These are phyloP conservation scores for Leishmania braziliensis DNA, from an alignment of 208 protist species.

Conservation along the genomic window DNA sequence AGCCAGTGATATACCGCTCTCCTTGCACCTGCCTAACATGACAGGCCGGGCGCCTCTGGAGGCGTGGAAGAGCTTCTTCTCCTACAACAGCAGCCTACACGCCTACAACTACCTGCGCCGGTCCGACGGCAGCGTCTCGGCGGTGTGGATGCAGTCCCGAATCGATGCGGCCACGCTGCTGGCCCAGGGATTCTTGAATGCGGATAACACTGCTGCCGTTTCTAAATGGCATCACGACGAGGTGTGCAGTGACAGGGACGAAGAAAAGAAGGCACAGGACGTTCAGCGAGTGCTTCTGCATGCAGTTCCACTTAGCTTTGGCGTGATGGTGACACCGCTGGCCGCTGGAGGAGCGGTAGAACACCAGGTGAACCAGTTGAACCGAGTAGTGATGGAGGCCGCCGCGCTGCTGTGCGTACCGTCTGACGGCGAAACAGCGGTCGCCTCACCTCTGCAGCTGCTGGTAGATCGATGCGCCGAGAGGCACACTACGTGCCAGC, in stretches of 20 bases:
- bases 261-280: conserved; percentile 3
- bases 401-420: conserved; percentile 19
- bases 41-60: conserved; percentile 13
- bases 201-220: conserved; percentile 8
- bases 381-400: conserved; percentile 43
- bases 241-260: not conserved
- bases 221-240: not conserved
- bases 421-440: not conserved
- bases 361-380: conserved; percentile 37
- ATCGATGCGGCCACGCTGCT: conserved; percentile 24
- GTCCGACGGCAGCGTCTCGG: conserved; percentile 56
- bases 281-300: conserved; percentile 5
- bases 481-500: conserved; percentile 50
- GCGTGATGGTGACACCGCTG: conserved; percentile 62
- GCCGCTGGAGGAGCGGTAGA: conserved; percentile 54
- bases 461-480: conserved; percentile 25
- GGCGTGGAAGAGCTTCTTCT: conserved; percentile 43
- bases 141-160: conserved; percentile 51
- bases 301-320: conserved; percentile 47
- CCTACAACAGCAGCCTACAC: conserved; percentile 71
- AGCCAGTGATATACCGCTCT: conserved; percentile 14
- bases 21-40: conserved; percentile 18
- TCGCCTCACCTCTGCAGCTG: conserved; percentile 12
- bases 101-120: conserved; percentile 73
- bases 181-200: conserved; percentile 8